Evolutionary conservation across 441 rosid genomes (phyloP), one percentile per base, ranked within the genome.

Genomic region (Gossypium davidsonii): DNA sequence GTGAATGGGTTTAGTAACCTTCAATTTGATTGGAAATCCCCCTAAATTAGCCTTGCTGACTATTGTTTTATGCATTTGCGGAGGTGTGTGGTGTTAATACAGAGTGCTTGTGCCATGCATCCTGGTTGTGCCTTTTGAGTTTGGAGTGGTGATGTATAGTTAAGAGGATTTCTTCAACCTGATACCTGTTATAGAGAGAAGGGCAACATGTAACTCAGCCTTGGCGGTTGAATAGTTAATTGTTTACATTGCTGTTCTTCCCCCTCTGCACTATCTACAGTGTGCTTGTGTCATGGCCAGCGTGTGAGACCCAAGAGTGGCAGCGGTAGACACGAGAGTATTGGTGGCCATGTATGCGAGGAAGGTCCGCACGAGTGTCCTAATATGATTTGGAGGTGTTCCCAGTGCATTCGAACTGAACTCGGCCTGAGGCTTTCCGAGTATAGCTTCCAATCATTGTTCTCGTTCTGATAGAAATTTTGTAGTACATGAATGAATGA

Each of bases 1-100:
- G 78, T 52, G 42, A 79, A 78, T 56, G 83, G 80, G 58, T 78
- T 70, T 37, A 73, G 71, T 66, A 73, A 75, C 66, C 72, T 70
- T 53, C 79, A 73, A 56, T 83, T 60, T 67, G 76, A 76, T 57
- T 83, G 85, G 83, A 77, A 77, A 53, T 75, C 76, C 56, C 79
- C 80, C 4, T 82, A 74, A 82, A 72, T 46, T n/a, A 23, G 63
- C 25, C 26, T 23, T 28, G 26, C 3, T 12, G 23, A 21, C 31
- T 25, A 17, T n/a, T 44, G 4, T 72, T 46, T 4, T 4, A n/a
- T 46, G 74, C 46, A 42, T 59, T 6, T 64, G 53, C 11, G 14
- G 67, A 58, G 12, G 53, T 28, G 48, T 57, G 62, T 63, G 51
- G 37, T 37, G 52, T 11, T 28, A 17, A 18, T 69, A 51, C 72